These are phyloP conservation scores for Tylopilus vinaceipallidus DNA, from an alignment of 768 basidiomycete genomes.

Conservation along the genomic window DNA sequence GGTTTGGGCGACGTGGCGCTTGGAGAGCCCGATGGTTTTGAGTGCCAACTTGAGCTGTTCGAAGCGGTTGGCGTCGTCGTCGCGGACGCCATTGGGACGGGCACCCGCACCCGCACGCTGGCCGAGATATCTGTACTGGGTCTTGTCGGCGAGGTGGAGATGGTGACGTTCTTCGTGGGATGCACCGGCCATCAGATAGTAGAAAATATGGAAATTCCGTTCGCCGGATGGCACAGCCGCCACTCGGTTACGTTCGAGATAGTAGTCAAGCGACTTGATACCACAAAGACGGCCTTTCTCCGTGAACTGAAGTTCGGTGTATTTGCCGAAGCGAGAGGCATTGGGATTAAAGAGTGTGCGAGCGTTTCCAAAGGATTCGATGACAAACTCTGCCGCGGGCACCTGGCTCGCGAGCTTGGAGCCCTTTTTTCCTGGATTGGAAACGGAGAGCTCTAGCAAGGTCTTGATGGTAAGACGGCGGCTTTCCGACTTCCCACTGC, in stretches of 20 bases:
- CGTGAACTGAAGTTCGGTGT: slow-evolving; percentile 96
- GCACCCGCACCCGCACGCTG: slow-evolving; percentile 51
- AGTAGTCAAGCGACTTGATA: slow-evolving; percentile 95
- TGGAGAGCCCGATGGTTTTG: slow-evolving; percentile 90
- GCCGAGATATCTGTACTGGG: slow-evolving; percentile 84
- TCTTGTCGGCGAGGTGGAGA: slow-evolving; percentile 78
- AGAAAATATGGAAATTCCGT: slow-evolving; percentile 97
- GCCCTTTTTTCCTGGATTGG: slow-evolving; percentile 90
- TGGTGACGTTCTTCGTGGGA: slow-evolving; percentile 85
- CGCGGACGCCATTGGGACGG: slow-evolving; percentile 47
- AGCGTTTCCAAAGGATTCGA: slow-evolving; percentile 92
- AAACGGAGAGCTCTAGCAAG: slow-evolving; percentile 86
- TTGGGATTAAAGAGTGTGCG: slow-evolving; percentile 91
- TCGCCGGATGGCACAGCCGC: slow-evolving; percentile 85
- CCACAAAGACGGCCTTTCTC: slow-evolving; percentile 88
- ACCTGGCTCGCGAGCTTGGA: slow-evolving; percentile 84
- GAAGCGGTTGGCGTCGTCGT: slow-evolving; percentile 86
- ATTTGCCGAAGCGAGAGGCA: slow-evolving; percentile 96
- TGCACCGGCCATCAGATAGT: slow-evolving; percentile 92
- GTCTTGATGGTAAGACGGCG: slow-evolving; percentile 89
- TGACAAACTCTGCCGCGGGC: slow-evolving; percentile 91
- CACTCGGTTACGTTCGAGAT: slow-evolving; percentile 90
- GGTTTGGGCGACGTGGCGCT: slow-evolving; percentile 91
- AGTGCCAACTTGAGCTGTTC: slow-evolving; percentile 93
- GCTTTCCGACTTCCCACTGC: slow-evolving; percentile 92